These are phyloP conservation scores for Chlorella ohadii DNA, from an alignment of 139 green algal genomes.

Conservation along the genomic window DNA sequence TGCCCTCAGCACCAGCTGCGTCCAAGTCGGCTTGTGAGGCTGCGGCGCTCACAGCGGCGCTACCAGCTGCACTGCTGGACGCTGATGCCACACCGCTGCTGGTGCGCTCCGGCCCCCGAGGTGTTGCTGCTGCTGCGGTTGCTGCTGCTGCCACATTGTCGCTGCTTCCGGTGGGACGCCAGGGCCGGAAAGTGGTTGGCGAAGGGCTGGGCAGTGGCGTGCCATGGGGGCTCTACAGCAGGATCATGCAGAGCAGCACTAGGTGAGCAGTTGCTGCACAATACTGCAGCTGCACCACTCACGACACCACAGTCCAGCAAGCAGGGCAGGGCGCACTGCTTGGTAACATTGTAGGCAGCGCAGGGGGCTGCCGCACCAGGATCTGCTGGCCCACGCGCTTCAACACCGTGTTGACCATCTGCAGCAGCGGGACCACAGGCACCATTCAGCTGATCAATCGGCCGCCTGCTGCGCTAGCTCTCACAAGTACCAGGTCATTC, in stretches of 20 bases:
- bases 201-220: conserved; percentile 18
- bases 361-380: background rate
- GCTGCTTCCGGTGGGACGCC: background rate
- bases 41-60: background rate
- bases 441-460: no score
- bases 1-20: background rate
- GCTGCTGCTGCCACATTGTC: background rate
- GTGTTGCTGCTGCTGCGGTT: background rate
- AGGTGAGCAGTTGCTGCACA: no score
- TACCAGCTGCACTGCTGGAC: background rate
- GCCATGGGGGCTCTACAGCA: conserved; percentile 14
- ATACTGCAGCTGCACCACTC: no score
- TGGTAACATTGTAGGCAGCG: background rate
- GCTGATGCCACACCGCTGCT: background rate
- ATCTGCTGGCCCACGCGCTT: conserved; percentile 79
- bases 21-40: background rate
- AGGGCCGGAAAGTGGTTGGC: background rate
- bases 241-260: background rate
- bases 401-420: conserved; percentile 89
- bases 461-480: no score
- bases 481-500: no score
- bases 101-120: background rate
- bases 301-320: no score
- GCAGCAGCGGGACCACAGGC: no score
- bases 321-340: background rate